Base-by-base conservation (phyloP, 73 alveolate species). In the Symbiodinium natans region DNA sequence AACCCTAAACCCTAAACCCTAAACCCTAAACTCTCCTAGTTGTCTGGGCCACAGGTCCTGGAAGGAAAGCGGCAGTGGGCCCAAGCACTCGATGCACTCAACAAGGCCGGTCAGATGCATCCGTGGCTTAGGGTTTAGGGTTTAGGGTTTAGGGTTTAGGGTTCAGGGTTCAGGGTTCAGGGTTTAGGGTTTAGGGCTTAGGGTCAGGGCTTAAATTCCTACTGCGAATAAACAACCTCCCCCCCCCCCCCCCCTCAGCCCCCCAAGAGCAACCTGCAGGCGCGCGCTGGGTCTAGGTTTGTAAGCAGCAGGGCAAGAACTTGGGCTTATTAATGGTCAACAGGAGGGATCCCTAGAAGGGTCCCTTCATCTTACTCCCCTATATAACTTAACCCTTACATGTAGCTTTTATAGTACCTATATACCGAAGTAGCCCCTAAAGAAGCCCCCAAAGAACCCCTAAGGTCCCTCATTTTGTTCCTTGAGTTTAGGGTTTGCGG, bases 61-160 rank as follows among this genome's bases (percentile, higher is more conserved):
- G 99, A 99, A 82, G 99, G 99, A 86, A 93, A 92, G 84, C 99
- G 99, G 97, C 99, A 99, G 56, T 99, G 98, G 99, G 99, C 88
- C 34, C 98, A 98, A 19, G 99, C 99, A 17, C 82, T 99, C 38
- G 99, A 99, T 68, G 93, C 97, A 41, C 87, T 99, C 42, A 92
- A 99, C 94, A 99, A 99, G 86, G 97, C 54, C n/a, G 34, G 87
- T 10, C 54, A 11, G 15, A 38, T 13, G 7, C 9, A 63, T 63
- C 25, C 0, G 77, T 9, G 39, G 77, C 23, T 59, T 15, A 1
- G 23, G 74, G 74, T 56, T 56, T 56, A 19, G 31, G 74, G 33
- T 21, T 56, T 56, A 19, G 31, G 74, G 74, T 56, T 56, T 25
- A 17, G 75, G 75, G 36, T 56, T 56, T 56, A 25, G 10, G 29